Conservation (phyloP, 2,329 filamentous ascomycete species). For the Xylaria polymorpha region DNA sequence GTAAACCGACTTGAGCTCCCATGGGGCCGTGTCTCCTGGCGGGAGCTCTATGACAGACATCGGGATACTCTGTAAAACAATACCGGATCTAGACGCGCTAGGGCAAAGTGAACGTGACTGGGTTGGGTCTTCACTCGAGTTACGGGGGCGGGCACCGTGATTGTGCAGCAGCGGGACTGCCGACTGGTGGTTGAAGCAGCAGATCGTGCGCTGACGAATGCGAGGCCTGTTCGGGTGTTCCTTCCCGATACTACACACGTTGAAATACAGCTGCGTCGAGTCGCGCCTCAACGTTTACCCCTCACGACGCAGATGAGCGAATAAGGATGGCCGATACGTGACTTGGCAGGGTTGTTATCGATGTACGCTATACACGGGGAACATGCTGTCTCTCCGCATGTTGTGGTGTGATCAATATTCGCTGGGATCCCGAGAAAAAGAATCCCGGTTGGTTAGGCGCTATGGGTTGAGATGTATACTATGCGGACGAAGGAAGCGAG, state of each 20-base stretch:
- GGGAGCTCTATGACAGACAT: slow-evolving; percentile 67
- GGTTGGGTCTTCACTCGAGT: slow-evolving; percentile 57
- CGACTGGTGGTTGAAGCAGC: slow-evolving; percentile 61
- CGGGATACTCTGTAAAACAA: slow-evolving; percentile 68
- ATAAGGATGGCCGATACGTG: slow-evolving; percentile 62
- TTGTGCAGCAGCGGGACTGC: slow-evolving; percentile 63
- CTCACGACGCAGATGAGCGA: slow-evolving; percentile 61
- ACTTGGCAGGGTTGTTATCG: slow-evolving; percentile 59
- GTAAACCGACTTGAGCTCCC: slow-evolving; percentile 67
- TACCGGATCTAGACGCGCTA: slow-evolving; percentile 67
- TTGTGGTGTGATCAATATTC: slow-evolving; percentile 65
- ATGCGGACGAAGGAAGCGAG: slow-evolving; percentile 10
- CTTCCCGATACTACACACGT: slow-evolving; percentile 67
- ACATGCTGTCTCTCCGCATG: slow-evolving; percentile 63
- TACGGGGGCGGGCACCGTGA: slow-evolving; percentile 67
- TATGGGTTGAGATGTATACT: slow-evolving; percentile 24
- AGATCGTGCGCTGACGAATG: slow-evolving; percentile 62
- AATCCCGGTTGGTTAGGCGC: slow-evolving; percentile 14
- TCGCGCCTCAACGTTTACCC: slow-evolving; percentile 66
- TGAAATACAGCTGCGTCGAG: slow-evolving; percentile 67
- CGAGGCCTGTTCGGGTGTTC: slow-evolving; percentile 65
- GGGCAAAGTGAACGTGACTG: slow-evolving; percentile 56
- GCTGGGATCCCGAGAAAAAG: slow-evolving; percentile 50
- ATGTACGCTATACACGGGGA: slow-evolving; percentile 53
- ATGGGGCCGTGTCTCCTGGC: slow-evolving; percentile 67